phyloP scores from a whole-genome alignment of 2,329 filamentous ascomycete species.

The Pseudogymnoascus sp. region DNA sequence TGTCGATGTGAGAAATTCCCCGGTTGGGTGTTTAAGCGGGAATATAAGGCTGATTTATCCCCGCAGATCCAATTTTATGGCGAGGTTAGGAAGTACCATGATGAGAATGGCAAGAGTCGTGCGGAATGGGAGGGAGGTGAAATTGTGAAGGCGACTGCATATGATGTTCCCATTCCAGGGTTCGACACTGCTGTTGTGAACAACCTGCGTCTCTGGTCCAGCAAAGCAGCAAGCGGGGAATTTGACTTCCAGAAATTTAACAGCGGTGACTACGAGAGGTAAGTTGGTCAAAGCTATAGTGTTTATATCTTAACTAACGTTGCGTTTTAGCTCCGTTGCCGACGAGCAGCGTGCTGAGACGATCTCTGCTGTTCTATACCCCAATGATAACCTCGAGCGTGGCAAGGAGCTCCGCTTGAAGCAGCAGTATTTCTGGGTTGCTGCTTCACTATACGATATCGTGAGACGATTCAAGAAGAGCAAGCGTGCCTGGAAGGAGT shows the following conservation, averaged over 20 bases:
- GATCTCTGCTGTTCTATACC: conserved; percentile 94
- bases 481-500: conserved; percentile 81
- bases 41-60: conserved; percentile 24
- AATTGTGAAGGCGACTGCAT: conserved; percentile 83
- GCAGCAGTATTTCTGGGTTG: conserved; percentile 99
- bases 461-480: conserved; percentile 97
- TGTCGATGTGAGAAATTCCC: conserved; percentile 56
- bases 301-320: background rate
- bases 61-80: conserved; percentile 82
- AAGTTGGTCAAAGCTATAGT: background rate
- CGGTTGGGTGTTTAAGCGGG: background rate
- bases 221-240: conserved; percentile 92
- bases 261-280: conserved; percentile 79
- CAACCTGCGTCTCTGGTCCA: conserved; percentile 94
- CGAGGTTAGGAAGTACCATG: conserved; percentile 63
- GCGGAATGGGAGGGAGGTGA: conserved; percentile 88
- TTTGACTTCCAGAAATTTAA: conserved; percentile 99
- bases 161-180: conserved; percentile 86
- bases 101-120: conserved; percentile 67
- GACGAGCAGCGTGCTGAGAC: conserved; percentile 98
- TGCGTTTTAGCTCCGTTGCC: conserved; percentile 65
- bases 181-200: conserved; percentile 87
- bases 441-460: conserved; percentile 91
- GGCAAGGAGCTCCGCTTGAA: conserved; percentile 96
- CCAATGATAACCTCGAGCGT: conserved; percentile 92